A percentile compares a stretch with the other conserved stretches of the same genome.
phyloP scores from a whole-genome alignment of 352 stramenopile genomes.

The Peronospora farinosa region DNA sequence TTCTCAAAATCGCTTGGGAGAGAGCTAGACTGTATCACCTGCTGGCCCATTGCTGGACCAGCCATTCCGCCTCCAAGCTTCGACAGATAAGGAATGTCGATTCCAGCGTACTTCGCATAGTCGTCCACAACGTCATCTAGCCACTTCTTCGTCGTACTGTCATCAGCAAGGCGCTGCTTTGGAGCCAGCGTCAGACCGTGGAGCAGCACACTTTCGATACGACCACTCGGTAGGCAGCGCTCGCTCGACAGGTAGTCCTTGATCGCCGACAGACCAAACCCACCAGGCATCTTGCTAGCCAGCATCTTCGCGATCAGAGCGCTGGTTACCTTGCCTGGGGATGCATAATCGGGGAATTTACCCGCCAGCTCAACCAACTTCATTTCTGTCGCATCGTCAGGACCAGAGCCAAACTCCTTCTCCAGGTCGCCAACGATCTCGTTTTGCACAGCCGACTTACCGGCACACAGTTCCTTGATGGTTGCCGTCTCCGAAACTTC shows the following conservation, averaged over 20 bases:
- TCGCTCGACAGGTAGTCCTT: constrained; percentile 67
- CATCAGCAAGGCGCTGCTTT: constrained; percentile 59
- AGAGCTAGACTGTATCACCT: constrained; percentile 26
- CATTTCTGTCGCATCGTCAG: constrained; percentile 71
- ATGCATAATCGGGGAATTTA: constrained; percentile 64
- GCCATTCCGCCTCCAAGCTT: constrained; percentile 34
- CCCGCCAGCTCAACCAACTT: constrained; percentile 64
- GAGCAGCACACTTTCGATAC: constrained; percentile 75
- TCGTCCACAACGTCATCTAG: constrained; percentile 71
- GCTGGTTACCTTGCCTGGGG: constrained; percentile 69
- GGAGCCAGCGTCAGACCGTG: constrained; percentile 64
- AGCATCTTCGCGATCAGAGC: constrained; percentile 76
- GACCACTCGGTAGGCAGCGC: constrained; percentile 60
- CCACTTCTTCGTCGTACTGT: constrained; percentile 68
- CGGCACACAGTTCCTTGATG: constrained; percentile 74
- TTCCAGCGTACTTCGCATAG: constrained; percentile 54
- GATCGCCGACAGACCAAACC: constrained; percentile 69
- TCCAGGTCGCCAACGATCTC: constrained; percentile 83
- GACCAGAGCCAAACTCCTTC: constrained; percentile 76
- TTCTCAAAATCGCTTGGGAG: constrained; percentile 47
- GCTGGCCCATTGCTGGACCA: constrained; percentile 26
- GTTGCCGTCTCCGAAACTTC: constrained; percentile 57
- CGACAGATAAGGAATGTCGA: constrained; percentile 54
- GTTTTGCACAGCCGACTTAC: constrained; percentile 86
- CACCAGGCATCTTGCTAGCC: constrained; percentile 73